Conservation (phyloP, 192 early-diverging fungal genomes). For the Rhizophlyctis rosea region DNA sequence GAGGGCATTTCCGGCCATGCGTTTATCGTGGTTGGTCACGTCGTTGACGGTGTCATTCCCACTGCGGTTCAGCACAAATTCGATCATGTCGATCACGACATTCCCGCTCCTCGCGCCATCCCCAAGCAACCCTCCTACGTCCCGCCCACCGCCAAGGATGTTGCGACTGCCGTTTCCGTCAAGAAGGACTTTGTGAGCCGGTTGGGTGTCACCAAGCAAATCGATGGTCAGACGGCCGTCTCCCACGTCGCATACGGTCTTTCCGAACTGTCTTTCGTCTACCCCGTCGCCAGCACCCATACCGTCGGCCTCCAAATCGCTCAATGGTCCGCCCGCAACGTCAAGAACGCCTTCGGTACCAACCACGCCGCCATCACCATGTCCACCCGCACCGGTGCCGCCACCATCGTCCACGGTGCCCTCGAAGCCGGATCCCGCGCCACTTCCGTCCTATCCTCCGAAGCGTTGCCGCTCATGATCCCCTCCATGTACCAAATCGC, state of each 20-base stretch:
- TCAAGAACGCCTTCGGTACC: slow-evolving; percentile 68
- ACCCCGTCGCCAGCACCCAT: slow-evolving; percentile 59
- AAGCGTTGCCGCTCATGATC: slow-evolving; percentile 76
- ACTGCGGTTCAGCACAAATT: not conserved
- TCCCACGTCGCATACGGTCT: slow-evolving; percentile 76
- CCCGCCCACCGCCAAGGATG: not conserved
- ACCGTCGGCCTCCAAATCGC: slow-evolving; percentile 63
- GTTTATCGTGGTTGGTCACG: slow-evolving; percentile 6
- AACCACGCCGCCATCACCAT: slow-evolving; percentile 69
- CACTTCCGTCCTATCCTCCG: slow-evolving; percentile 67
- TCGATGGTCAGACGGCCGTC: slow-evolving; percentile 43
- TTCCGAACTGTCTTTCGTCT: slow-evolving; percentile 80
- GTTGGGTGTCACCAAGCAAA: not conserved
- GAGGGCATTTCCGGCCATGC: slow-evolving; percentile 21
- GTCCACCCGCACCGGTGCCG: slow-evolving; percentile 77
- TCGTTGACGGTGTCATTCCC: slow-evolving; percentile 27
- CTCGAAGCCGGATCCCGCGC: slow-evolving; percentile 44
- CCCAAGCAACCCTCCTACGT: not conserved
- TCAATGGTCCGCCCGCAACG: slow-evolving; percentile 62
- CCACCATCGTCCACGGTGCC: slow-evolving; percentile 74
- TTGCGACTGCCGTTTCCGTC: not conserved
- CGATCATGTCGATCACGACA: not conserved
- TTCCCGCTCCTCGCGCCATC: slow-evolving; percentile 12
- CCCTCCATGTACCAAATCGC: slow-evolving; percentile 77
- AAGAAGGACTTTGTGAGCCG: not conserved